A percentile compares a stretch with the other conserved stretches of the same genome.
These are phyloP conservation scores for Debaryomycetaceae sp. DNA, from an alignment of 1,139 yeast genomes.

Conservation along the genomic window DNA sequence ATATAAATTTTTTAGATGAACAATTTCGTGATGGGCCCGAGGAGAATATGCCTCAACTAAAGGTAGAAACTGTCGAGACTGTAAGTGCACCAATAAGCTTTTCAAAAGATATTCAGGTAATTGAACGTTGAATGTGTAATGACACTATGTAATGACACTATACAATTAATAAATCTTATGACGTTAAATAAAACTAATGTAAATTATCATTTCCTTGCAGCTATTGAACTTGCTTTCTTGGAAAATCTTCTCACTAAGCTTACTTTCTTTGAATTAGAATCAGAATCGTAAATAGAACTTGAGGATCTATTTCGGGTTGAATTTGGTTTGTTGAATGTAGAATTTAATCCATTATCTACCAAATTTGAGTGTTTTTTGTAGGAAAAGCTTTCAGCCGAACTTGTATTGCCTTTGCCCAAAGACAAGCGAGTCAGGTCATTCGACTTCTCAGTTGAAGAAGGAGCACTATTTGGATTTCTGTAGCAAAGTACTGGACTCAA, in stretches of 20 bases:
- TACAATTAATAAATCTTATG: no score
- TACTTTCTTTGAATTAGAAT: constrained; percentile 12
- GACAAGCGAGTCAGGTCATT: neutral
- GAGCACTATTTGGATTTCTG: constrained; percentile 8
- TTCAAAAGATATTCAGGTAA: constrained; percentile 56
- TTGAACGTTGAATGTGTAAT: constrained; percentile 32
- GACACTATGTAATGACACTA: no score
- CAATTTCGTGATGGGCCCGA: constrained; percentile 78
- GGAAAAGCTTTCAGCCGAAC: neutral
- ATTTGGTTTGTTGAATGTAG: no score
- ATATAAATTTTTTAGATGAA: constrained; percentile 33
- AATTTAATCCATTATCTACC: neutral
- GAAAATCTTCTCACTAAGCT: constrained; percentile 30
- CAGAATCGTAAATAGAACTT: neutral
- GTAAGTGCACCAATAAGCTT: constrained; percentile 52
- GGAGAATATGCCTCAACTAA: constrained; percentile 64
- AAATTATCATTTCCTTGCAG: constrained; percentile 16
- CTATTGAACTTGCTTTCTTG: constrained; percentile 31
- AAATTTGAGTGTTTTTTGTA: neutral
- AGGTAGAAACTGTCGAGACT: constrained; percentile 66
- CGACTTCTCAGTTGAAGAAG: neutral
- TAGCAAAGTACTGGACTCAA: constrained; percentile 62
- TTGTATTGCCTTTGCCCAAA: neutral
- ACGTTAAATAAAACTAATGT: no score
- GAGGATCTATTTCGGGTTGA: neutral